These are phyloP conservation scores for Paxillus rubicundulus DNA, from an alignment of 768 basidiomycete genomes.

Conservation along the genomic window DNA sequence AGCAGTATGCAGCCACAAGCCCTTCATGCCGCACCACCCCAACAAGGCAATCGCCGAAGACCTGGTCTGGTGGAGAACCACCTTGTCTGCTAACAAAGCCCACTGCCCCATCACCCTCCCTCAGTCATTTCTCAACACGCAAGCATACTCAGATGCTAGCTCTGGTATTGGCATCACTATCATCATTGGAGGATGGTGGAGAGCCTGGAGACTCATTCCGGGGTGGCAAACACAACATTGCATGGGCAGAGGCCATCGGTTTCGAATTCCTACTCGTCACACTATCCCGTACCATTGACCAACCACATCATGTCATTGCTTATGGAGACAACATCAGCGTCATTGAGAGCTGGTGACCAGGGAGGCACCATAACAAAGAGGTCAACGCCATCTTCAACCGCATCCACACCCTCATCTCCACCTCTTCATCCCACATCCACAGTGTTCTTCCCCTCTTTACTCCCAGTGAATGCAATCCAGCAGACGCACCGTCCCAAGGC, in stretches of 20 bases:
- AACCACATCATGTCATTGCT: not conserved
- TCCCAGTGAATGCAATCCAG: slow-evolving; percentile 3
- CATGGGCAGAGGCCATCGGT: slow-evolving; percentile 19
- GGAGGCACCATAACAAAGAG: slow-evolving; percentile 2
- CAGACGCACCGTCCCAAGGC: slow-evolving; percentile 1
- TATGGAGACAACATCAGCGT: slow-evolving; percentile 11
- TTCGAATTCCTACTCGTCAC: slow-evolving; percentile 11
- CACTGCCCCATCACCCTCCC: slow-evolving; percentile 4
- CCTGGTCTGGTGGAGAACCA: not conserved
- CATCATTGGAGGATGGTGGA: slow-evolving; percentile 16
- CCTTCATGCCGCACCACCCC: slow-evolving; percentile 25
- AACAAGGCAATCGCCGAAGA: not conserved
- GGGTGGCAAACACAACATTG: slow-evolving; percentile 2
- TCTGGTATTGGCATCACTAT: slow-evolving; percentile 11
- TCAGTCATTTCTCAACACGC: not conserved
- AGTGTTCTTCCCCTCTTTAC: not conserved
- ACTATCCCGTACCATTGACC: not conserved
- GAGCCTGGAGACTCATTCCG: slow-evolving; percentile 18
- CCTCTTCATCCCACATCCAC: slow-evolving; percentile 12
- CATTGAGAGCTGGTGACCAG: slow-evolving; percentile 11
- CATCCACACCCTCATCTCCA: not conserved
- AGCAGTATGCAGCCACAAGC: slow-evolving; percentile 22
- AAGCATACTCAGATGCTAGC: slow-evolving; percentile 18
- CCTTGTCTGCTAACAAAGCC: not conserved
- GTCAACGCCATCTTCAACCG: slow-evolving; percentile 14